Evolutionary conservation across 2,329 filamentous ascomycete species (phyloP), one percentile per base, ranked within the genome.

Genomic region (Zymoseptoria pseudotritici): DNA sequence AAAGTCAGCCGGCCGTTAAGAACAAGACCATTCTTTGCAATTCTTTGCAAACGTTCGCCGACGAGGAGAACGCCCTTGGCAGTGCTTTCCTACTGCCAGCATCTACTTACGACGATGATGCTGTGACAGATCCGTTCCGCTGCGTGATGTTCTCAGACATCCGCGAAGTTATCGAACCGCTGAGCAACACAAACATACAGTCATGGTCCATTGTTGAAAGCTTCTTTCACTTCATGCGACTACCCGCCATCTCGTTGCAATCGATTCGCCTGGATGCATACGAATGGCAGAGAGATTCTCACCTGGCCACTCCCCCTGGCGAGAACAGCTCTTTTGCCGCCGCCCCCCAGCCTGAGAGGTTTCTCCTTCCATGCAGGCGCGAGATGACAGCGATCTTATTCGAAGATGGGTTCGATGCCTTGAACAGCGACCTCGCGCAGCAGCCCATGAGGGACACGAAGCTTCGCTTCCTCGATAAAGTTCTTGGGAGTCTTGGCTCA

Each of bases 81-180:
- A 20, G 21, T 19, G 50, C 22, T 21, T 58, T 69, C 19, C 56
- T 58, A n/a, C 60, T 71, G 1, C 63, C 69, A 11, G 89, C 17
- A 83, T 89, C 88, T 0, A 78, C 88, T 61, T 91, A 97, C 70
- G 86, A 91, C 24, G 87, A 90, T 64, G 87, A 92, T 60, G 61
- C 61, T 10, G 54, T 59, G 11, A 60, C 62, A 17, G 93, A 97
- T 68, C 89, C 91, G 0, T 96, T 89, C 65, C 83, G 91, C 42
- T 84, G 94, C 3, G 83, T 96, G 53, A 83, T 97, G 69, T 91
- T 86, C 66, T 83, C 85, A 0, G 94, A 97, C 71, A 78, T 97
- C 20, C 77, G 84, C 62, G 79, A 83, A 0, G 79, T 88, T 26
- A 70, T 96, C 1, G 76, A 85, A 31, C 67, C 76, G 57, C 4